Conservation (phyloP, 208 protist species). For the Crithidia brevicula region DNA sequence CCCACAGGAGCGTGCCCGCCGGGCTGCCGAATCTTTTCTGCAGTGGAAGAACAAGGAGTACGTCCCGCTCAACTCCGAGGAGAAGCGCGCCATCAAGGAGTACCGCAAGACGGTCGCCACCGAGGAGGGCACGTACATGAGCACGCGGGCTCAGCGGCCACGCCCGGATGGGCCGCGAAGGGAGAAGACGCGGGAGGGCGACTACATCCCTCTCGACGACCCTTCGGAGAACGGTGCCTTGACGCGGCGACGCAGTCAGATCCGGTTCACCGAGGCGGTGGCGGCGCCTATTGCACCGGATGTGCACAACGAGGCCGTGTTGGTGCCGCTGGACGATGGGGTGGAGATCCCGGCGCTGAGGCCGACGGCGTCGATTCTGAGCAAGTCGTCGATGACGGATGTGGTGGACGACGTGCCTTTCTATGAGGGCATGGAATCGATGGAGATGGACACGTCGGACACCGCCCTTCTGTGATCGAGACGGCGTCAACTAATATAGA, state of each 20-base stretch:
- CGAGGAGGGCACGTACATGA: constrained; percentile 26
- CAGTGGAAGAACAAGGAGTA: constrained; percentile 33
- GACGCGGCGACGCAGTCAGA: constrained; percentile 7
- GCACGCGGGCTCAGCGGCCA: constrained; percentile 18
- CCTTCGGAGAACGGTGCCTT: not conserved
- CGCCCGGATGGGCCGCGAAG: not conserved
- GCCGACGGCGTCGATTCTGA: constrained; percentile 27
- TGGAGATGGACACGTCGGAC: not conserved
- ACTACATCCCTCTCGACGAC: constrained; percentile 5
- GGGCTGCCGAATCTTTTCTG: constrained; percentile 20
- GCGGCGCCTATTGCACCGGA: not conserved
- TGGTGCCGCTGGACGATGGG: constrained; percentile 11
- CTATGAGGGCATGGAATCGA: not conserved
- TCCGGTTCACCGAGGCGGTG: constrained; percentile 21
- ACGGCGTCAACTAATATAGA: too few species aligned
- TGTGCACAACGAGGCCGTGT: constrained; percentile 20
- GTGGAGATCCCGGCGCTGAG: constrained; percentile 22
- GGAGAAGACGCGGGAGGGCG: not conserved
- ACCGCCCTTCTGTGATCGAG: not conserved
- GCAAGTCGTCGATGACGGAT: constrained; percentile 13
- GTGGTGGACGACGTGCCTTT: not conserved
- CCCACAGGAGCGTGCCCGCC: constrained; percentile 21
- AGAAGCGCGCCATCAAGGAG: constrained; percentile 32
- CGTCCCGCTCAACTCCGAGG: constrained; percentile 20
- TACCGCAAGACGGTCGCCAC: constrained; percentile 21